Evolutionary conservation across 441 rosid species (phyloP).

Genomic region (Raphanus hybrid): DNA sequence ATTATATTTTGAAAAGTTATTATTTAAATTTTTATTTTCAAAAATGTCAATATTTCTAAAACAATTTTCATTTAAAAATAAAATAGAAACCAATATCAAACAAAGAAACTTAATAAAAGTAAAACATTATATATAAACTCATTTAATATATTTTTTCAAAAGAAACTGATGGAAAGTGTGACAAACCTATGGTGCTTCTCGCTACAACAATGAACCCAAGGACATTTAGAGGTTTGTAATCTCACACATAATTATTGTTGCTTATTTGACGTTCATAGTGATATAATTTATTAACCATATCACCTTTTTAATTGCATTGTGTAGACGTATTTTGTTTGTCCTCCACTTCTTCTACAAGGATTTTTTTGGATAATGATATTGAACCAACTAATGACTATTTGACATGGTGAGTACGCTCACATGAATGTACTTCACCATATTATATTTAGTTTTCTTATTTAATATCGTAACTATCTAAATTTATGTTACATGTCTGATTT

Average conservation of each 20-base stretch:
- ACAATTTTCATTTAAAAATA: too few relatives aligned
- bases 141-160: too few relatives aligned
- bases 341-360: background rate
- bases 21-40: too few relatives aligned
- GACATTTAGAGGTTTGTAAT: background rate
- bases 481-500: background rate
- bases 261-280: background rate
- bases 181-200: too few relatives aligned
- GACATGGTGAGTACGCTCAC: background rate
- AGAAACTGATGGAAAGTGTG: too few relatives aligned
- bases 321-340: background rate
- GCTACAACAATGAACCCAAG: background rate
- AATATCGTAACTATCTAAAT: background rate
- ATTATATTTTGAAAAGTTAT: too few relatives aligned
- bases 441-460: background rate
- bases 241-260: background rate
- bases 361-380: background rate
- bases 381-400: background rate
- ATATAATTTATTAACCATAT: background rate
- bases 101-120: too few relatives aligned
- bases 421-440: background rate
- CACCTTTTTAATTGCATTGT: background rate
- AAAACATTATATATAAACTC: too few relatives aligned
- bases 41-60: too few relatives aligned
- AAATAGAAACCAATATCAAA: too few relatives aligned